Evolutionary conservation across 2,329 filamentous ascomycete species (phyloP).

Genomic region (Elsinoe fawcettii): DNA sequence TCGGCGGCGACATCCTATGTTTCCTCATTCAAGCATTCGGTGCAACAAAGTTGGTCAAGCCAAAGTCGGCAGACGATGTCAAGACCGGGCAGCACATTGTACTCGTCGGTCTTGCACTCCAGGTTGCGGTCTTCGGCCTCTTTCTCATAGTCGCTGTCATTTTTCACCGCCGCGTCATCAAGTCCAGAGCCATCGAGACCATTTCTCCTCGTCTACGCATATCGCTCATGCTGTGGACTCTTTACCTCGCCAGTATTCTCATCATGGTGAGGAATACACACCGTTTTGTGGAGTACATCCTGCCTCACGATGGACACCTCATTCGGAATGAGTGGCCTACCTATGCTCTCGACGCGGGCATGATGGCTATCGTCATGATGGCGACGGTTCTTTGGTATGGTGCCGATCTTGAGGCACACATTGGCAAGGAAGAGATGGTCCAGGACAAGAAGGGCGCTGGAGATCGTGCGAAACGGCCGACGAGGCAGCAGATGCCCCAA

Average conservation of each 20-base stretch:
- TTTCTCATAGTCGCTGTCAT: slow-evolving; percentile 44
- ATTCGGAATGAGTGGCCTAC: slow-evolving; percentile 35
- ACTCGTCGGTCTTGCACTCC: slow-evolving; percentile 47
- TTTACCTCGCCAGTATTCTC: slow-evolving; percentile 33
- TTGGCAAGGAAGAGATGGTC: neutral
- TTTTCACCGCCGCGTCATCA: slow-evolving; percentile 41
- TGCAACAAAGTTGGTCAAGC: neutral
- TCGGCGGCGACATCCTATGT: too few relatives aligned
- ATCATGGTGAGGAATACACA: slow-evolving; percentile 42
- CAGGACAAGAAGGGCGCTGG: too few relatives aligned
- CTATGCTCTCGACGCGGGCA: slow-evolving; percentile 38
- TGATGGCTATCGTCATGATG: slow-evolving; percentile 27
- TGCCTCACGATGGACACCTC: slow-evolving; percentile 36
- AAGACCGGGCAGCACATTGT: slow-evolving; percentile 39
- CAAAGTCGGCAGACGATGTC: slow-evolving; percentile 32
- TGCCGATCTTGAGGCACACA: neutral
- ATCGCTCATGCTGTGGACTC: slow-evolving; percentile 23
- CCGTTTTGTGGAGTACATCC: slow-evolving; percentile 41
- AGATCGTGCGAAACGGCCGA: too few relatives aligned
- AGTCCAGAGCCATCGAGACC: neutral
- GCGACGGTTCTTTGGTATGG: neutral
- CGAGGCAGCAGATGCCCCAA: too few relatives aligned
- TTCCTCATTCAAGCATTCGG: too few relatives aligned
- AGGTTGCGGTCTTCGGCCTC: slow-evolving; percentile 50
- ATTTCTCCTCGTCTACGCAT: neutral